phyloP scores from a whole-genome alignment of 2,329 filamentous ascomycete species.

The Fusarium hainanense region DNA sequence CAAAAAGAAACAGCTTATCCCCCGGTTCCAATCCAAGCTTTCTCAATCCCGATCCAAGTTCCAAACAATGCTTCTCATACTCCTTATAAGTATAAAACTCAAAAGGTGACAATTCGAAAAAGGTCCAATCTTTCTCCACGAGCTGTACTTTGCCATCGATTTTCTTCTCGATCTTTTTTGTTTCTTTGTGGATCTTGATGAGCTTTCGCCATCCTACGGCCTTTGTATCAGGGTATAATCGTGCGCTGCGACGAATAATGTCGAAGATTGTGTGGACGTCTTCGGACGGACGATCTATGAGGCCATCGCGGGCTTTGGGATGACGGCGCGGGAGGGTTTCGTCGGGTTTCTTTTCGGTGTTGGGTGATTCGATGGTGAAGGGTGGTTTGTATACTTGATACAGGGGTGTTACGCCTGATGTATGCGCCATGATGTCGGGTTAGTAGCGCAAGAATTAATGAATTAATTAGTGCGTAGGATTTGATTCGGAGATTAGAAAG shows the following conservation, averaged over 20 bases:
- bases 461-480: too few relatives aligned
- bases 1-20: constrained; percentile 82
- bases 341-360: constrained; percentile 73
- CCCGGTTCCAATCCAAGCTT: constrained; percentile 74
- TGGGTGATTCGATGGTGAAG: constrained; percentile 78
- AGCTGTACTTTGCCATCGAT: constrained; percentile 80
- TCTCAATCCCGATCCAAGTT: constrained; percentile 77
- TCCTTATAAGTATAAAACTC: constrained; percentile 81
- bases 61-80: constrained; percentile 76
- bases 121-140: constrained; percentile 90
- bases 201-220: constrained; percentile 78
- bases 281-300: constrained; percentile 72
- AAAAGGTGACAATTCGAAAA: constrained; percentile 83
- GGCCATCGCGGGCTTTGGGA: constrained; percentile 73
- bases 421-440: background rate
- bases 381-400: constrained; percentile 74
- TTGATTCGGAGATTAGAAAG: too few relatives aligned
- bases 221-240: constrained; percentile 67
- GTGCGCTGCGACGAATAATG: constrained; percentile 76
- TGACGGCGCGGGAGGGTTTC: constrained; percentile 87
- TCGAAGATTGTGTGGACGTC: constrained; percentile 82
- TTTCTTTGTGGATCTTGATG: constrained; percentile 80
- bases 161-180: constrained; percentile 87
- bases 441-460: accelerated
- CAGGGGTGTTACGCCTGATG: constrained; percentile 59